Conservation (phyloP, 1,284 basidiomycete genomes). For the Takashimella koratensis region DNA sequence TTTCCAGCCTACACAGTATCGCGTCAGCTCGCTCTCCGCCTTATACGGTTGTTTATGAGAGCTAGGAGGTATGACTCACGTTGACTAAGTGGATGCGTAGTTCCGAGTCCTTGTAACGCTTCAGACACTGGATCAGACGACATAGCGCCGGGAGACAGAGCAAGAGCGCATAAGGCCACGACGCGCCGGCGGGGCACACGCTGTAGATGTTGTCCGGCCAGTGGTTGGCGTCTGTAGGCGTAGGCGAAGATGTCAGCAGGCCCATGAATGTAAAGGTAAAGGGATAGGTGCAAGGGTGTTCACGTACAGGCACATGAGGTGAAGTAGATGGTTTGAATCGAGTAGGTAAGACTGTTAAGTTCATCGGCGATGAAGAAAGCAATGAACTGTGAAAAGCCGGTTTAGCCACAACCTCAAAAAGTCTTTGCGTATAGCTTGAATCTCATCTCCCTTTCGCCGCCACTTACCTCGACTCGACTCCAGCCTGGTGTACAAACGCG, state of each 20-base stretch:
- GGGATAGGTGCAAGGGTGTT: background rate
- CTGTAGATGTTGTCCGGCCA: conserved; percentile 42
- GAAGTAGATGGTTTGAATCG: conserved; percentile 65
- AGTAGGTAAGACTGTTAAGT: conserved; percentile 67
- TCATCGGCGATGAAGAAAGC: conserved; percentile 63
- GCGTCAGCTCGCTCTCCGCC: background rate
- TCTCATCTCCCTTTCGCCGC: too few relatives aligned
- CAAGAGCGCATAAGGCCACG: conserved; percentile 56
- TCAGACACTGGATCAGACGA: conserved; percentile 79
- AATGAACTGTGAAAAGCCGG: conserved; percentile 19
- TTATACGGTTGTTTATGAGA: too few relatives aligned
- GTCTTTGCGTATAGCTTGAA: too few relatives aligned
- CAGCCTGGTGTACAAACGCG: conserved; percentile 67
- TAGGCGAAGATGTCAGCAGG: background rate
- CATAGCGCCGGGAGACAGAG: conserved; percentile 52
- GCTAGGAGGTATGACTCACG: too few relatives aligned
- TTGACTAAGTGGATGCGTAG: conserved; percentile 79
- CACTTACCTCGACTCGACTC: conserved; percentile 66
- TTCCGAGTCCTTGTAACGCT: conserved; percentile 75
- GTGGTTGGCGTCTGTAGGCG: conserved; percentile 25
- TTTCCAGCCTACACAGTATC: conserved; percentile 63
- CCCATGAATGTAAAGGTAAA: background rate
- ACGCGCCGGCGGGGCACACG: conserved; percentile 64
- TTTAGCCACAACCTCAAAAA: background rate
- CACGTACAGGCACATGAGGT: conserved; percentile 40